A percentile compares a stretch with the other conserved stretches of the same genome.
phyloP scores from a whole-genome alignment of 2,329 filamentous ascomycete genomes.

The Verticillium isaacii region DNA sequence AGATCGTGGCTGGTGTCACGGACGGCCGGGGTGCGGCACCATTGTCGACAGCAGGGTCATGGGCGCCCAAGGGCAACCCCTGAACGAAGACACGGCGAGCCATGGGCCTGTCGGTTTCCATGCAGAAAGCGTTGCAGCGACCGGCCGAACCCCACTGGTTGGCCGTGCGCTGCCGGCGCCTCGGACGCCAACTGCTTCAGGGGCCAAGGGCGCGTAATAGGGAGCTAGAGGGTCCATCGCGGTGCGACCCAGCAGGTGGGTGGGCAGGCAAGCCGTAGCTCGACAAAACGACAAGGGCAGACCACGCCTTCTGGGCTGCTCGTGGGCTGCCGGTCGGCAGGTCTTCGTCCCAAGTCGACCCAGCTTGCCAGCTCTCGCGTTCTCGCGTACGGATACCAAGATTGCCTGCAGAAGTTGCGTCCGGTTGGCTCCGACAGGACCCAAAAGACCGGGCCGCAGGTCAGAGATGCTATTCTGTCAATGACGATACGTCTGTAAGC shows the following conservation, averaged over 20 bases:
- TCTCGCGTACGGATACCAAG: background rate
- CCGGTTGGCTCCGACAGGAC: background rate
- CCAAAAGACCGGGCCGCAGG: background rate
- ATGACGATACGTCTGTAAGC: background rate
- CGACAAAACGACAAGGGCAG: no score
- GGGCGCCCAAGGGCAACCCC: slow-evolving; percentile 1
- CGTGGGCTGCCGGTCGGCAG: background rate
- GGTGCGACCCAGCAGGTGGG: background rate
- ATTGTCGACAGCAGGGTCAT: background rate
- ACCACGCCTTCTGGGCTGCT: background rate
- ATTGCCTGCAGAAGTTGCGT: background rate
- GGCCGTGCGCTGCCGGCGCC: slow-evolving; percentile 15
- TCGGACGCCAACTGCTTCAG: slow-evolving; percentile 8
- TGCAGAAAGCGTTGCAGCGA: slow-evolving; percentile 37
- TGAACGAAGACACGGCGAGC: slow-evolving; percentile 27
- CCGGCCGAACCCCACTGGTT: slow-evolving; percentile 27
- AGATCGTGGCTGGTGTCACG: slow-evolving; percentile 2
- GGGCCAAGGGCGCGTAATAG: slow-evolving; percentile 35
- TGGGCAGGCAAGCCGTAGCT: background rate
- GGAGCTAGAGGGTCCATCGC: slow-evolving; percentile 3
- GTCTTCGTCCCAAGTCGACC: background rate
- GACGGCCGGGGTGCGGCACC: slow-evolving; percentile 1
- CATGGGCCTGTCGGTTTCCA: slow-evolving; percentile 27
- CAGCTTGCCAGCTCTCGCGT: background rate
- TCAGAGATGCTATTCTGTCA: background rate